phyloP scores from a whole-genome alignment of 768 basidiomycete species.

The Suillus paluster region DNA sequence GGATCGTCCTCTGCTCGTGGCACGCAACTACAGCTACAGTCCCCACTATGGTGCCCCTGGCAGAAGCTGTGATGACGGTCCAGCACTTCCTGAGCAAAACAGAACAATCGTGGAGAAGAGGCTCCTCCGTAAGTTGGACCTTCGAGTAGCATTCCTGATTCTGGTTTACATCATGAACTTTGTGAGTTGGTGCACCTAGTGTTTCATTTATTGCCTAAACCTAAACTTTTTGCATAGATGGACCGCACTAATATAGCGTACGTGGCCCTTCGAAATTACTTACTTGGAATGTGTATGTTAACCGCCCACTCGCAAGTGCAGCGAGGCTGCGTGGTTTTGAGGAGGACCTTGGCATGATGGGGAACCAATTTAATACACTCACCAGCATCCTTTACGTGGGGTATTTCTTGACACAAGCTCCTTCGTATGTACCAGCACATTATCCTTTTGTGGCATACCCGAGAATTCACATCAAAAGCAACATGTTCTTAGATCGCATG shows the following conservation, averaged over 20 bases:
- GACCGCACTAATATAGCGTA: slow-evolving; percentile 73
- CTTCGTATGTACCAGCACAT: slow-evolving; percentile 53
- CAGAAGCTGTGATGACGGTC: background rate
- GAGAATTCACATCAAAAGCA: slow-evolving; percentile 47
- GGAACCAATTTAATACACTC: slow-evolving; percentile 66
- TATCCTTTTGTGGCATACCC: background rate
- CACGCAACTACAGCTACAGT: background rate
- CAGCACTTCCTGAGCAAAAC: slow-evolving; percentile 18
- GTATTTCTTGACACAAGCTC: slow-evolving; percentile 76
- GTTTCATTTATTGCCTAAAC: slow-evolving; percentile 2
- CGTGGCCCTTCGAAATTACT: slow-evolving; percentile 17
- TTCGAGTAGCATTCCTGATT: slow-evolving; percentile 47
- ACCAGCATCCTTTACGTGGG: slow-evolving; percentile 70
- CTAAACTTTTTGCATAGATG: slow-evolving; percentile 42
- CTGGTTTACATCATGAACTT: slow-evolving; percentile 53
- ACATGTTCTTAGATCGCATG: slow-evolving; percentile 67
- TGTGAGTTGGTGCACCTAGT: slow-evolving; percentile 30
- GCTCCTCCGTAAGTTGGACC: slow-evolving; percentile 48
- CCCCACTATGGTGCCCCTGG: background rate
- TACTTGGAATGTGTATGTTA: background rate
- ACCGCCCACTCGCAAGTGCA: slow-evolving; percentile 45
- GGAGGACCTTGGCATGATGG: slow-evolving; percentile 63
- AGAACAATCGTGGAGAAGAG: slow-evolving; percentile 48
- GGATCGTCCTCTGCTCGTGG: background rate
- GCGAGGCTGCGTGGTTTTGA: slow-evolving; percentile 74